Evolutionary conservation across 1,284 basidiomycete genomes (phyloP).

Genomic region (Rhodotorula sp.): DNA sequence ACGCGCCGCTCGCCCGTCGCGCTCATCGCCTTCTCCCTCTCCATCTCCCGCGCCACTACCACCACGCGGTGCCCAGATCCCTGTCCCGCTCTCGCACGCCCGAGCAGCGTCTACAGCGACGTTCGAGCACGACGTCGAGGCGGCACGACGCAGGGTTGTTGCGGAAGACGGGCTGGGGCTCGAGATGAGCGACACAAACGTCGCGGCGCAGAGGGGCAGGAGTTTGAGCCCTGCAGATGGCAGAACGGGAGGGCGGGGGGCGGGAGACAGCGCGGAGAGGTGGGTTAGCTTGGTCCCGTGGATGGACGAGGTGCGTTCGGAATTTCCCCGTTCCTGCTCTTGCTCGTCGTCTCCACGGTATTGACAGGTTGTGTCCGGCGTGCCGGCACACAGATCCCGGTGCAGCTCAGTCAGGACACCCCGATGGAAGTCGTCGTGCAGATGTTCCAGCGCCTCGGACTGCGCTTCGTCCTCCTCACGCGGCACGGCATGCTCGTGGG

Average conservation of each 20-base stretch:
- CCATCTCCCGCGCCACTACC: no score
- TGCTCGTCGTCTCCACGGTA: not conserved
- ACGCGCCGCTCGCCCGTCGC: not conserved
- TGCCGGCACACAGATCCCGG: slow-evolving; percentile 32
- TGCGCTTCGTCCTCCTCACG: slow-evolving; percentile 37
- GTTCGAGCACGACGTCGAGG: slow-evolving; percentile 4
- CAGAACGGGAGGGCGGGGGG: slow-evolving; percentile 1
- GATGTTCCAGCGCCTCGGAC: slow-evolving; percentile 44
- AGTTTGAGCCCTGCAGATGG: not conserved
- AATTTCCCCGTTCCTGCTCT: not conserved
- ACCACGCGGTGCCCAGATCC: slow-evolving; percentile 5
- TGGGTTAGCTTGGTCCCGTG: slow-evolving; percentile 41
- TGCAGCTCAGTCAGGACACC: slow-evolving; percentile 36
- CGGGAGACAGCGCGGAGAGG: not conserved
- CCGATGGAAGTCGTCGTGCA: slow-evolving; percentile 46
- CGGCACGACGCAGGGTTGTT: not conserved
- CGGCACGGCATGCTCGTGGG: slow-evolving; percentile 28
- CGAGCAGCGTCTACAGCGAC: not conserved
- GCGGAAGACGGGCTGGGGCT: not conserved
- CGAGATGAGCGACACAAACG: not conserved
- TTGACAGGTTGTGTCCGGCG: no score
- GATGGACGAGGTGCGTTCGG: slow-evolving; percentile 40
- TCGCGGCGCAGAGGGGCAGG: not conserved
- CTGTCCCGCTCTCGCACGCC: not conserved
- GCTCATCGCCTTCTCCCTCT: not conserved